Base-by-base conservation (phyloP, 2,329 filamentous ascomycete species). In the Hypoxylon sp. region DNA sequence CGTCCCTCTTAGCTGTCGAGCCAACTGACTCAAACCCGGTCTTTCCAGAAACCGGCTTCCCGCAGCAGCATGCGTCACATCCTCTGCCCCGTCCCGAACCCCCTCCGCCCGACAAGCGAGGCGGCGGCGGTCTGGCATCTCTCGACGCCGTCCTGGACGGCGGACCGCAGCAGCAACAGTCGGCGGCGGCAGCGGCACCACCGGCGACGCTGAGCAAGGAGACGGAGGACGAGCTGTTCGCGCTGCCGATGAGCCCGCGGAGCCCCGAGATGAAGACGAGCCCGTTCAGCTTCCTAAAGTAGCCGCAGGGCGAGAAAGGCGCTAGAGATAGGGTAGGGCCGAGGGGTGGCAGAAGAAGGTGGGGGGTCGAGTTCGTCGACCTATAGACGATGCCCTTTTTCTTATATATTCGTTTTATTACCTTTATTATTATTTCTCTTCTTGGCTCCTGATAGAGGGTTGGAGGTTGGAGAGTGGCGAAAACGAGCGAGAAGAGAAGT, bases 211-310 rank as follows among this genome's bases (percentile, higher is more conserved):
- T 70, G 46, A 73, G 75, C 58, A 72, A 77, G 55, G 85, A 88
- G 35, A 83, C 82, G 0, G 89, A 92, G 64, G 92, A 96, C 56
- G 93, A 90, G 35, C 80, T 97, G 2, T 97, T 97, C 70, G 92
- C 92, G 0, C 82, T 96, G 48, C 92, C 91, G 1, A 86, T 97
- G 77, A 94, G 90, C 69, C 92, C 92, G 1, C 82, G 92, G 47
- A 93, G 90, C 68, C 92, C 92, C 0, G 92, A 96, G 66, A 92
- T 95, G 80, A 86, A 87, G 49, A 90, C 87, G 67, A 93, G 90
- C 70, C 92, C 92, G 0, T 97, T 97, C 70, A 86, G 83, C 66
- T 75, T 84, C 21, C 62, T 83, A 52, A 76, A 56, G 51, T 70
- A 51, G 21, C 9, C 9, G 20, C 9, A 5, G 10, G 2, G n/a